Evolutionary conservation across 192 early-diverging fungal genomes (phyloP), one percentile per base, ranked within the genome.

Genomic region (Haplosporangium gracile): DNA sequence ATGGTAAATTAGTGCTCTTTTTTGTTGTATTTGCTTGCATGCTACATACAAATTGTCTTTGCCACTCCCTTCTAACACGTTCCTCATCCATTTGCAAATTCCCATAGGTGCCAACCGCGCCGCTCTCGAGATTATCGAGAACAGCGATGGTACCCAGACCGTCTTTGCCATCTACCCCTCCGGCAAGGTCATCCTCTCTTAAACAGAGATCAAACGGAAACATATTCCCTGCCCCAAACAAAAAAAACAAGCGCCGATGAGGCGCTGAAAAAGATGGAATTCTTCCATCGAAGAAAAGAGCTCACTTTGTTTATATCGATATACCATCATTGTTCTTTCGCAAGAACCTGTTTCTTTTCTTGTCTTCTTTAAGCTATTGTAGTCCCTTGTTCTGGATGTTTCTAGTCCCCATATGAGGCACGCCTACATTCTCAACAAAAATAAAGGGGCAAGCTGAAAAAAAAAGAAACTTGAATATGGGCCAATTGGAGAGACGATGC

Each of bases 61-160:
- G 55, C 55, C 49, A 51, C 16, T 51, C 49, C 16, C 18, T 18
- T 51, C 18, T 51, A 9, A 60, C 55, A 60, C 55, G 55, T 60
- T 60, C n/a, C 5, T 60, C 0, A 7, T 26, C 34, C 16, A 10
- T 78, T 70, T 55, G 7, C n/a, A 68, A 32, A 4, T 34, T 38
- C 43, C 0, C 15, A 26, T 57, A 81, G 80, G 94, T n/a, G 85
- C 91, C 8, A 85, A 95, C 79, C 87, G 81, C 29, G 94, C 93
- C 18, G 94, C 94, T 0, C 80, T 96, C 13, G 94, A 96, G 83
- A 96, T 96, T 47, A 75, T 91, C 11, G 93, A 92, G 47, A 90
- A 94, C 76, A 68, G 73, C 8, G 80, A 82, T 57, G 80, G 76
- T 2, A 82, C 81, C 32, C 81, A 82, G 45, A 68, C 53, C 29